phyloP scores from a whole-genome alignment of 148 eudicot species.

The Amaranthus cruentus region DNA sequence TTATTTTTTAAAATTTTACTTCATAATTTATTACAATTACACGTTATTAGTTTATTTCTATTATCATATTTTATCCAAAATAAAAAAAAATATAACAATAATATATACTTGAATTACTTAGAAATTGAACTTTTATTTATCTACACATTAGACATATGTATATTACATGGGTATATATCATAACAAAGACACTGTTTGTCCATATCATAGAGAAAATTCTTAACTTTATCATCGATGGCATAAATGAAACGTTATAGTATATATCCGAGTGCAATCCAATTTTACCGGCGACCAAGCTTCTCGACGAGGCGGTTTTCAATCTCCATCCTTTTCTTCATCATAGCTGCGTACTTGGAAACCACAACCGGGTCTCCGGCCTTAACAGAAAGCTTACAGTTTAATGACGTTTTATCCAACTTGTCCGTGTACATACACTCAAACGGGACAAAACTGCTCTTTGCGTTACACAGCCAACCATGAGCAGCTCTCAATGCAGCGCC shows the following conservation, averaged over 20 bases:
- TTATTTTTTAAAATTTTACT: too few species aligned
- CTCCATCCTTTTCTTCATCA: slow-evolving; percentile 75
- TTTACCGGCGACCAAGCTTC: slow-evolving; percentile 56
- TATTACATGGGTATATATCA: too few species aligned
- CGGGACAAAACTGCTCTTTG: slow-evolving; percentile 67
- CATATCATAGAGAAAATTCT: too few species aligned
- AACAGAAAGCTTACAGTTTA: slow-evolving; percentile 54
- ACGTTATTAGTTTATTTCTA: too few species aligned
- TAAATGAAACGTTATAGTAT: background rate
- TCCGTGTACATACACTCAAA: slow-evolving; percentile 54
- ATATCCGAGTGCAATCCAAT: background rate
- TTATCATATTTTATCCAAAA: too few species aligned
- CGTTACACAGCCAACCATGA: slow-evolving; percentile 88
- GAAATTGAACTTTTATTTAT: too few species aligned
- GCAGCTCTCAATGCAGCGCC: slow-evolving; percentile 94
- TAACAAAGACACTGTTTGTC: too few species aligned
- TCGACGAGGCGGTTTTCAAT: slow-evolving; percentile 70
- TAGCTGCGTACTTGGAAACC: slow-evolving; percentile 50
- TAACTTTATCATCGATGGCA: background rate
- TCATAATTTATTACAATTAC: too few species aligned
- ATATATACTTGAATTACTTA: too few species aligned
- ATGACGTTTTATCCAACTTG: slow-evolving; percentile 60
- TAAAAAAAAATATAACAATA: too few species aligned
- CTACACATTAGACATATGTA: too few species aligned
- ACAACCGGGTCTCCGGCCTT: slow-evolving; percentile 64